phyloP scores from a whole-genome alignment of 2,329 filamentous ascomycete species.

The Daldinia eschscholtzii region DNA sequence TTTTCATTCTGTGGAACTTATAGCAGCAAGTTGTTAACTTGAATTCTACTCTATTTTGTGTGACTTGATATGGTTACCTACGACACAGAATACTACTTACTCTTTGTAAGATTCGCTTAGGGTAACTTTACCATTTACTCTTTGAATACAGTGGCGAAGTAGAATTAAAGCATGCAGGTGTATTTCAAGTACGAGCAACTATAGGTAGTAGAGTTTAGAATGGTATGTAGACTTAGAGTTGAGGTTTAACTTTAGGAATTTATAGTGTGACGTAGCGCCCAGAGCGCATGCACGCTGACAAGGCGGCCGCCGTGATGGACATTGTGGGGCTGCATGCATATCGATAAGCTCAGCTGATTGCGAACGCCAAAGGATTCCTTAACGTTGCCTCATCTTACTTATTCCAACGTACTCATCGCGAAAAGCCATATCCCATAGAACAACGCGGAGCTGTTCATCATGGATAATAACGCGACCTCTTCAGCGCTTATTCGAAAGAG shows the following conservation, averaged over 20 bases:
- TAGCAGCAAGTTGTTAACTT: no score
- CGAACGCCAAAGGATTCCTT: constrained; percentile 5
- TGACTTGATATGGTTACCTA: no score
- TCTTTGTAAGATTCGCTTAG: no score
- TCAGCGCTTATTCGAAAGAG: constrained; percentile 75
- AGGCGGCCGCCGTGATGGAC: neutral
- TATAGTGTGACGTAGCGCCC: constrained; percentile 1
- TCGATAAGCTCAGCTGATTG: constrained; percentile 25
- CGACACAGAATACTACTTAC: no score
- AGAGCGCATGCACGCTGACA: neutral
- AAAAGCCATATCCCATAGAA: neutral
- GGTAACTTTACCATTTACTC: no score
- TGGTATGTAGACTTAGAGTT: no score
- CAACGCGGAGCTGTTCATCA: constrained; percentile 39
- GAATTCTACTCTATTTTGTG: no score
- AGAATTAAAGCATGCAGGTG: no score
- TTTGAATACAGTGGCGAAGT: no score
- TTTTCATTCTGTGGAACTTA: no score
- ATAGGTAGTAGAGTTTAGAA: no score
- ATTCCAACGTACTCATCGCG: neutral
- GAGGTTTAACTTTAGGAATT: neutral
- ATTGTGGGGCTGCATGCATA: constrained; percentile 5
- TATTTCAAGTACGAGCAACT: no score
- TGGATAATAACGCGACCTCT: constrained; percentile 54
- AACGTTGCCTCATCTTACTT: neutral